Base-by-base conservation (phyloP, 1,284 basidiomycete genomes). In the Trichosporon sp. region DNA sequence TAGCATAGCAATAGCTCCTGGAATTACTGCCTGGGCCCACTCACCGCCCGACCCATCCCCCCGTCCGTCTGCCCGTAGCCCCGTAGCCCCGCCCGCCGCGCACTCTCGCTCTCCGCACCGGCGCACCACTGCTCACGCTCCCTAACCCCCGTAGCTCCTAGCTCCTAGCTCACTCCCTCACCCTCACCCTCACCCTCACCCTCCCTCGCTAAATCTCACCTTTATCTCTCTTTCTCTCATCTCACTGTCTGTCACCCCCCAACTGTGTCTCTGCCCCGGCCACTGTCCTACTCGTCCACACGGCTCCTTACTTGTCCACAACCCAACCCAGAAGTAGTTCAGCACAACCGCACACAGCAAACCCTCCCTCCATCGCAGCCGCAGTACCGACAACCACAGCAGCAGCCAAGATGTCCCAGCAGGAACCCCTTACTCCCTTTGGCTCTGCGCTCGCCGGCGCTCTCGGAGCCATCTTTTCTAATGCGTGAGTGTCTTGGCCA, bases 371-470 rank as follows among this genome's bases (percentile, higher is more conserved):
- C n/a, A 29, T 33, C 54, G n/a, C n/a, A n/a, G n/a, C 54, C 31
- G 16, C 2, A n/a, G n/a, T 16, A 33, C 16, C 31, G 8, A 16
- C 54, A 23, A 29, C 13, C 21, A 29, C 58, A 27, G 31, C 33
- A 23, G 25, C 34, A 46, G 23, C 58, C 23, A n/a, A n/a, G n/a
- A 44, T 27, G 37, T 44, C 37, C 36, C 37, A 27, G 32, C 21
- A 33, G 21, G 46, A 62, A 33, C 73, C 73, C n/a, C 82, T 97
- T 60, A 95, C 94, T 0, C 92, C 95, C 0, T 89, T 98, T 72
- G 94, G 90, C 8, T 88, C 92, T 73, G 95, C 95, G 4, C 84
- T 99, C 60, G 93, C 94, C 52, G 95, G 95, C 9, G 96, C 96
- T 4, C 85, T 99, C 57, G 94, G 95, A 60, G 95, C 90, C 59